Evolutionary conservation across 768 basidiomycete genomes (phyloP).

Genomic region (Mrakia gelida): DNA sequence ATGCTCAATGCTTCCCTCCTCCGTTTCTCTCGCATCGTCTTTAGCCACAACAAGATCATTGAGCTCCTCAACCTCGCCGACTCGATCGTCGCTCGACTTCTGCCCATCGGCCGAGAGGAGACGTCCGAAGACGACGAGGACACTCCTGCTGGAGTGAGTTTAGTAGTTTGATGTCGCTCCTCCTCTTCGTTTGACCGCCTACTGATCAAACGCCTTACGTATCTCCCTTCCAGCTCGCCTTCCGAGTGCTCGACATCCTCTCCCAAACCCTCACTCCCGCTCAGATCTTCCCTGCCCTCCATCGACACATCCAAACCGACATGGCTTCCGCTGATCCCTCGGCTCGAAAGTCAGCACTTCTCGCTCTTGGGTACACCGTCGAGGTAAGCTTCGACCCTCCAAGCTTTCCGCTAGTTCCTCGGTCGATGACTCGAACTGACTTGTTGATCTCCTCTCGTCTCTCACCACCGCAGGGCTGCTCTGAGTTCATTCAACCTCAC

Average conservation of each 20-base stretch:
- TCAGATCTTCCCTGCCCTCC: slow-evolving; percentile 93
- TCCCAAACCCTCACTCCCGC: slow-evolving; percentile 86
- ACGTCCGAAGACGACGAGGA: slow-evolving; percentile 62
- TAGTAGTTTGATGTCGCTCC: too few relatives aligned
- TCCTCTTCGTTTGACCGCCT: not conserved
- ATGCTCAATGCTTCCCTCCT: not conserved
- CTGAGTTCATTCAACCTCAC: slow-evolving; percentile 92
- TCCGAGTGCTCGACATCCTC: slow-evolving; percentile 89
- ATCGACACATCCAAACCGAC: slow-evolving; percentile 73
- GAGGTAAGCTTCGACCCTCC: slow-evolving; percentile 48
- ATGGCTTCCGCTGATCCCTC: slow-evolving; percentile 72
- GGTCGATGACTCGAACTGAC: not conserved
- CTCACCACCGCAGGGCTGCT: slow-evolving; percentile 59
- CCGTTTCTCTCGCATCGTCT: slow-evolving; percentile 14
- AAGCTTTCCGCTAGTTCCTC: not conserved
- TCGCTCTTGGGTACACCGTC: slow-evolving; percentile 89
- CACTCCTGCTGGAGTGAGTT: slow-evolving; percentile 77
- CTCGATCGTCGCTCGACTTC: slow-evolving; percentile 80
- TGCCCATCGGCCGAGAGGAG: slow-evolving; percentile 87
- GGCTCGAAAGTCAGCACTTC: slow-evolving; percentile 84
- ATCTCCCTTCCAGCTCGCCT: slow-evolving; percentile 62
- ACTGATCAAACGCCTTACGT: not conserved
- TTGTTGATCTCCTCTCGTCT: not conserved
- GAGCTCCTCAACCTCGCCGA: slow-evolving; percentile 77
- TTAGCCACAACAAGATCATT: slow-evolving; percentile 91